Conservation (phyloP, 345 rosid species). For the Salix udensis region DNA sequence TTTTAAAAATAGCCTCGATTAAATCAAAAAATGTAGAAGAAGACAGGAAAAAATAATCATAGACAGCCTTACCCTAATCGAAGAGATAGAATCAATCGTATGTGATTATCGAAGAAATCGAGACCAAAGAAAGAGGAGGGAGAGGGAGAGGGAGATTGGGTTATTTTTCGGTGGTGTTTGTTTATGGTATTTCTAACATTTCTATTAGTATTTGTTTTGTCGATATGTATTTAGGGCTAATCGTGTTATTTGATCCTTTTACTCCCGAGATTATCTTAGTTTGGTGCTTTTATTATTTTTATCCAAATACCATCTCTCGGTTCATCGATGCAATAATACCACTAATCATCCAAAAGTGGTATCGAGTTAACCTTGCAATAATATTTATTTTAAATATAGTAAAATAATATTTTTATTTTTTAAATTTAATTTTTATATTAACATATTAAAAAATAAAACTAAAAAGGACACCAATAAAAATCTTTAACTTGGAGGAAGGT, state of each 20-base stretch:
- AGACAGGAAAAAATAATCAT: neutral
- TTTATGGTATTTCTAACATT: neutral
- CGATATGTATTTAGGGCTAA: neutral
- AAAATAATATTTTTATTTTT: too few species aligned
- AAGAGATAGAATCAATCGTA: neutral
- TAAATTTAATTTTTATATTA: too few species aligned
- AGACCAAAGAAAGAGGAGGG: neutral
- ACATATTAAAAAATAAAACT: accelerated
- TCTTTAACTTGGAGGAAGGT: too few species aligned
- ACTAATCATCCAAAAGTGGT: too few species aligned
- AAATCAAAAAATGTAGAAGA: neutral
- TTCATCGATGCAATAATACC: too few species aligned
- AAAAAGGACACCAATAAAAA: too few species aligned
- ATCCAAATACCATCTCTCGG: neutral
- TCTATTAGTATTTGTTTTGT: neutral
- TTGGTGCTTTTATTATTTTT: neutral
- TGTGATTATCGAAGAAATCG: slow-evolving; percentile 1
- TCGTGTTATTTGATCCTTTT: neutral
- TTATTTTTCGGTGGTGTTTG: neutral
- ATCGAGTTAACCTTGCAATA: too few species aligned
- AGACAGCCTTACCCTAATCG: neutral
- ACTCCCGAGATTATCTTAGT: neutral
- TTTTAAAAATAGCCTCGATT: neutral
- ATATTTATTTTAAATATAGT: too few species aligned
- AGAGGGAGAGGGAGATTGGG: neutral